These are phyloP conservation scores for Penicillium sp. DNA, from an alignment of 2,329 filamentous ascomycete genomes.

Conservation along the genomic window DNA sequence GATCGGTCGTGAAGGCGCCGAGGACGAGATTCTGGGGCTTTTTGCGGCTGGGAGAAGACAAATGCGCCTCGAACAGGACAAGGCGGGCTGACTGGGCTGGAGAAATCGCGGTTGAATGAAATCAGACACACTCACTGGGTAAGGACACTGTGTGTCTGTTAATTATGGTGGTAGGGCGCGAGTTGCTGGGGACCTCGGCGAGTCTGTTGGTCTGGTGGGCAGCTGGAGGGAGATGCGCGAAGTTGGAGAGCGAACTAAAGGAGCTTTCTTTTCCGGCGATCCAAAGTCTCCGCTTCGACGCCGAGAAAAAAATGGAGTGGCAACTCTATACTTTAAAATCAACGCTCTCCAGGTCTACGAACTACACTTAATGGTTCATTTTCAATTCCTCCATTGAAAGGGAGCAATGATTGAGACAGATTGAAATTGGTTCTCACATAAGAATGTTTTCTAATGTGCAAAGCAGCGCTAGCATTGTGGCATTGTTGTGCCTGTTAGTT, in stretches of 20 bases:
- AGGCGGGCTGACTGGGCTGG: conserved; percentile 14
- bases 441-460: not conserved
- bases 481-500: not conserved
- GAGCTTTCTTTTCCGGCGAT: conserved; percentile 33
- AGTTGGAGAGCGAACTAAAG: conserved; percentile 27
- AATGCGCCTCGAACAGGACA: conserved; percentile 20
- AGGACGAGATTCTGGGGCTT: conserved; percentile 9
- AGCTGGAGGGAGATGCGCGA: conserved; percentile 23
- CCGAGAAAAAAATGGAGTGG: conserved; percentile 31
- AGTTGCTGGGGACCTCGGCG: conserved; percentile 15
- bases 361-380: not conserved
- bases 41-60: conserved; percentile 14
- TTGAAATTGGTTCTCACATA: not conserved
- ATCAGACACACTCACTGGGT: conserved; percentile 21
- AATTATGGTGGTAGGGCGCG: conserved; percentile 1
- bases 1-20: conserved; percentile 4
- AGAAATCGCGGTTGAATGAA: conserved; percentile 17
- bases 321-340: conserved; percentile 23
- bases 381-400: not conserved
- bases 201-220: conserved; percentile 16
- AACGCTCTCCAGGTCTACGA: not conserved
- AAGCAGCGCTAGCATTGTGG: not conserved
- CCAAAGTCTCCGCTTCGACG: conserved; percentile 29
- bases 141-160: conserved; percentile 1
- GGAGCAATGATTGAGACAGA: not conserved